These are phyloP conservation scores for Penicillium sclerotigenum DNA, from an alignment of 2,329 filamentous ascomycete genomes.

Conservation along the genomic window DNA sequence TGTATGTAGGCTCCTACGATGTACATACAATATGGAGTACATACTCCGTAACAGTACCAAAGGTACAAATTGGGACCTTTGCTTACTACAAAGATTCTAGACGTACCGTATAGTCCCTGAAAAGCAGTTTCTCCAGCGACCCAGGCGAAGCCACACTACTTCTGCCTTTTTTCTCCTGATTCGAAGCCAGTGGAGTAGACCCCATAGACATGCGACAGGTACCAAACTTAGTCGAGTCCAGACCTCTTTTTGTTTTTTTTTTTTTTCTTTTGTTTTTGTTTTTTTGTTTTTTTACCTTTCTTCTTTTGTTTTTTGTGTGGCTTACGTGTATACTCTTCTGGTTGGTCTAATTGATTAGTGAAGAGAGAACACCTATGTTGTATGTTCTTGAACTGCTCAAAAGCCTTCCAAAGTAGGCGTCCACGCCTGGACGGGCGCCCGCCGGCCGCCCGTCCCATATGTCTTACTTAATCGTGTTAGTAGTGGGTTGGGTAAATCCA, in stretches of 20 bases:
- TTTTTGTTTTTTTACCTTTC: neutral
- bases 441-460: neutral
- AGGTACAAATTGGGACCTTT: neutral
- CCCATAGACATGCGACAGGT: constrained; percentile 9
- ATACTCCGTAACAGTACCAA: neutral
- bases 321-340: neutral
- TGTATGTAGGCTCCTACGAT: neutral
- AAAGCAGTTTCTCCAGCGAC: neutral
- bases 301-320: neutral
- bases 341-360: neutral
- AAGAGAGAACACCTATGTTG: neutral
- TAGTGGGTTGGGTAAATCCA: neutral
- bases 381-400: neutral
- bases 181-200: constrained; percentile 1
- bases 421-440: neutral
- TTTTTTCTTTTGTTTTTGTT: neutral
- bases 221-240: constrained; percentile 7
- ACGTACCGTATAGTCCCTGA: neutral
- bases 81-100: constrained; percentile 2
- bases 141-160: neutral
- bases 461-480: neutral
- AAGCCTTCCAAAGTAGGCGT: neutral
- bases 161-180: neutral
- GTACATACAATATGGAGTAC: neutral
- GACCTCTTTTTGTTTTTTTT: neutral